Evolutionary conservation across 108 stramenopile genomes (phyloP), one percentile per base, ranked within the genome.

Genomic region (Hondaea fermentalgiana): DNA sequence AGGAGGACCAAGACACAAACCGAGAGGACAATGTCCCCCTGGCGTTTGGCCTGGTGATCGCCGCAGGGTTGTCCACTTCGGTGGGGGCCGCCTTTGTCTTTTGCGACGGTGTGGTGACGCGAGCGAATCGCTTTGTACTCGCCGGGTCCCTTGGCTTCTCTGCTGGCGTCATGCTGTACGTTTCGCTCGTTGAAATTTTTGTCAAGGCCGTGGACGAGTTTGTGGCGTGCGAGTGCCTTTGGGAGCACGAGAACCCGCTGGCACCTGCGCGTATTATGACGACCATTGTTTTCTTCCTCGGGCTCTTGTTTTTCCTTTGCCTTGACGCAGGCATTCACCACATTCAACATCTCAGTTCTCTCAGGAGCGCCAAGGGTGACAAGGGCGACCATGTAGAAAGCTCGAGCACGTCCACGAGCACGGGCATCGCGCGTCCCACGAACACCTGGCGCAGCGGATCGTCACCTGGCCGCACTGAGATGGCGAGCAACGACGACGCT

Each of bases 91-190:
- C 95, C 8, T 92, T 96, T 19, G 96, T 97, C 5, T 96, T 96
- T 90, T 94, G 93, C 60, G 94, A 94, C 21, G 60, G 89, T 3
- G 60, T 95, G 42, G 94, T 96, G 3, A 92, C 94, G 72, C 88
- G 95, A 12, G 94, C 95, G n/a, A 92, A 87, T 35, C 71, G 90
- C 14, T 87, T 89, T 42, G 90, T 95, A 21, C 91, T 98, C 28
- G 96, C 96, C 10, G 91, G 90, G 0, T 91, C 95, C 21, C 90
- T 98, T 10, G 96, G 94, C 35, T 83, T 98, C 51, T 93, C 96
- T 35, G 96, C 95, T 0, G 93, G 93, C 4, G 96, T 98, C 57
- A 98, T 98, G 97, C 92, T 95, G 6, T 97, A 97, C 91, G 95
- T 98, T 8, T 93, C 93, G 45, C 94, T 98, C 71, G 92, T 95